Evolutionary conservation across 345 rosid genomes (phyloP), one percentile per base, ranked within the genome.

Genomic region (Gossypium australe): DNA sequence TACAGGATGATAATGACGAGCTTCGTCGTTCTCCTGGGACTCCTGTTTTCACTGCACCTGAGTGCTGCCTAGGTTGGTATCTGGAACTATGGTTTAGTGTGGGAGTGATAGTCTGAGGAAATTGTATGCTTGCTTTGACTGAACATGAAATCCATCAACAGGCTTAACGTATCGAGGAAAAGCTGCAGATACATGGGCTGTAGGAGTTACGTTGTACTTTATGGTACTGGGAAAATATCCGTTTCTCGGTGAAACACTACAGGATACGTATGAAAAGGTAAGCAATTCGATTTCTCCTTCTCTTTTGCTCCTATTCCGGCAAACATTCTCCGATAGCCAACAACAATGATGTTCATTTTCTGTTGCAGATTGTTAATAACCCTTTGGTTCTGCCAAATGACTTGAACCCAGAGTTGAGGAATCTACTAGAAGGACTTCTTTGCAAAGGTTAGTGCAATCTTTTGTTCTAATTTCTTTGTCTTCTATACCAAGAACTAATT

Each of bases 11-110:
- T 74, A 86, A 91, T 81, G 99, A 96, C 84, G 94, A 89, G 78
- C 98, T 96, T 76, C 93, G 97, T 27, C 87, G 98, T n/a, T 96
- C 99, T 75, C 99, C 99, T n/a, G 99, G 99, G 73, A 96, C 99
- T 58, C 99, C 99, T 70, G 99, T 96, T 80, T 96, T 92, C 85
- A 96, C 99, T 75, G 99, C 99, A 65, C 99, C 98, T 3, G 99
- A 96, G 83, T 96, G 99, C 79, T 93, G 98, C 82, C 81, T 90
- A 79, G 98, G 98, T 95, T 60, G 77, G 83, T 59, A 43, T 74
- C 57, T 75, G 20, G 60, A 51, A 41, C 27, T 62, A 6, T 57
- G 60, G 52, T 12, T 29, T 59, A 17, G 52, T 34, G 47, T 53
- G 52, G 29, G 47, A 24, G 44, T 51, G 17, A 38, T 48, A 24